A percentile compares a stretch with the other conserved stretches of the same genome.
Evolutionary conservation across 169 alveolate genomes (phyloP).

Genomic region (Plasmodium reichenowi): DNA sequence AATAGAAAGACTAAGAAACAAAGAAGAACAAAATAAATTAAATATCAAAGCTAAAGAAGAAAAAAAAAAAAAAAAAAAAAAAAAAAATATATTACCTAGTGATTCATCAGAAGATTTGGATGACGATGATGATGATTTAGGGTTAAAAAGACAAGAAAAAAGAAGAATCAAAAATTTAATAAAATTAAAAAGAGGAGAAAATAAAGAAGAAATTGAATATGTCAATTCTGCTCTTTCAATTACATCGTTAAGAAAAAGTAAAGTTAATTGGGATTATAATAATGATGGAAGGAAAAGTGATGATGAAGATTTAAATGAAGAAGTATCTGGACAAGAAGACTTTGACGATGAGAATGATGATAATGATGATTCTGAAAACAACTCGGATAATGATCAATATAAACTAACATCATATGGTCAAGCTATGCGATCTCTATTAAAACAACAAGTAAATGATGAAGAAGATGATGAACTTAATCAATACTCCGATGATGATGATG

Average conservation of each 20-base stretch:
- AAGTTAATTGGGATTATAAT: conserved; percentile 71
- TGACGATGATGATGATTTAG: conserved; percentile 53
- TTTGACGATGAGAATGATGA: conserved; percentile 74
- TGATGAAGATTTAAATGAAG: conserved; percentile 71
- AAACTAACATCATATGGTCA: conserved; percentile 71
- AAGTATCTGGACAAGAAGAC: conserved; percentile 35
- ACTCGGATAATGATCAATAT: conserved; percentile 52
- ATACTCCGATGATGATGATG: conserved; percentile 70
- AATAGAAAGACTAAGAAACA: conserved; percentile 63
- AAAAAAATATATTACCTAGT: not conserved
- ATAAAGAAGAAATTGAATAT: conserved; percentile 72
- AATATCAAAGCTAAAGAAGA: conserved; percentile 42
- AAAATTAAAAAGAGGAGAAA: conserved; percentile 69
- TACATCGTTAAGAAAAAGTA: conserved; percentile 53
- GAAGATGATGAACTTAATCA: conserved; percentile 75
- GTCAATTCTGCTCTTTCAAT: conserved; percentile 69
- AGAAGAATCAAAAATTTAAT: conserved; percentile 61
- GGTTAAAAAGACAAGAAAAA: conserved; percentile 76
- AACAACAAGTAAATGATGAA: conserved; percentile 75
- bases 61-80: conserved; percentile 39
- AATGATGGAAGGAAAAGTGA: conserved; percentile 77
- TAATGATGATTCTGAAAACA: conserved; percentile 66
- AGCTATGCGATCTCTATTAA: conserved; percentile 51
- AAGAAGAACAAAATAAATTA: conserved; percentile 52
- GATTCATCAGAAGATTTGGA: conserved; percentile 9